Conservation (phyloP, 352 stramenopile genomes). For the Lagenidium giganteum region DNA sequence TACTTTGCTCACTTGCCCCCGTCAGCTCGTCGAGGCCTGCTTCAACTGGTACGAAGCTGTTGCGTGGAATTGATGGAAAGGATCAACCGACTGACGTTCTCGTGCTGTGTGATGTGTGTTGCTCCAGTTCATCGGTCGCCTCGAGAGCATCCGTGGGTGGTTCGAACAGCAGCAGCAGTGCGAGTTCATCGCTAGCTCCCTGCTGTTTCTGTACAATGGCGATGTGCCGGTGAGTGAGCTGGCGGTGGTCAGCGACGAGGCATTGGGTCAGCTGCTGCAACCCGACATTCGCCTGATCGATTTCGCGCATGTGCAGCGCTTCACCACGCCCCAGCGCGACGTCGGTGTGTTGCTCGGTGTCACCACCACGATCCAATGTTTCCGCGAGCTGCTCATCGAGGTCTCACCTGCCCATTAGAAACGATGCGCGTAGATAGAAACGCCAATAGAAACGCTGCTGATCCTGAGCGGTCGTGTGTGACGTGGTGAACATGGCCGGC, state of each 20-base stretch:
- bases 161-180: constrained; percentile 77
- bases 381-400: constrained; percentile 33
- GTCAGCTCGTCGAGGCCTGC: too few species aligned
- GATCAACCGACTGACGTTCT: background rate
- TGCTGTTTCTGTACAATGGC: constrained; percentile 94
- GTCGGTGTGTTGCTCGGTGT: constrained; percentile 59
- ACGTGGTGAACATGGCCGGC: too few species aligned
- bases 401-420: too few species aligned
- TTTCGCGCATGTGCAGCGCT: constrained; percentile 61
- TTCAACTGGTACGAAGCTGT: too few species aligned
- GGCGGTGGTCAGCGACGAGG: constrained; percentile 20
- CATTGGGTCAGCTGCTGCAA: constrained; percentile 1
- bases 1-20: background rate
- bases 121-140: constrained; percentile 53
- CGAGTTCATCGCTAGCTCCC: constrained; percentile 92
- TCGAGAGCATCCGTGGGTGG: constrained; percentile 61
- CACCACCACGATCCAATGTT: constrained; percentile 39
- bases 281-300: constrained; percentile 80
- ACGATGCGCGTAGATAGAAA: too few species aligned
- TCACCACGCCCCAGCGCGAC: constrained; percentile 24
- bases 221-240: constrained; percentile 5
- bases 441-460: too few species aligned
- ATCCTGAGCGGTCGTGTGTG: too few species aligned
- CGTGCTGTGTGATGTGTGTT: background rate
- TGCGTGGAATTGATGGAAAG: too few species aligned